Conservation (phyloP, 192 early-diverging fungal species). For the Piromyces finnis region DNA sequence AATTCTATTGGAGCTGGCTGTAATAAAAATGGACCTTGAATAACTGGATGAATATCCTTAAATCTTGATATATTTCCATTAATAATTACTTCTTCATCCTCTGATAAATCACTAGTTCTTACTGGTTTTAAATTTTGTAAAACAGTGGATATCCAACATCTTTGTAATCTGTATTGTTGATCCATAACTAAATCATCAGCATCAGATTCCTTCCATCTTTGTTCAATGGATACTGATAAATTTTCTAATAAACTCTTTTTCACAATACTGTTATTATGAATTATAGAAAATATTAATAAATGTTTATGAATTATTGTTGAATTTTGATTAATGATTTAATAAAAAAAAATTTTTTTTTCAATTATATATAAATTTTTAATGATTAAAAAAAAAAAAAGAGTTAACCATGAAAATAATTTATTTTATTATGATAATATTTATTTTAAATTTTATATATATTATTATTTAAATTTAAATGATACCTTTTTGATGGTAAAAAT, state of each 20-base stretch:
- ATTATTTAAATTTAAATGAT: conserved; percentile 3
- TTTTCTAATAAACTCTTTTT: not conserved
- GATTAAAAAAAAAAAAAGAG: no score
- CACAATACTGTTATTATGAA: not conserved
- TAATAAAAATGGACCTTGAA: conserved; percentile 30
- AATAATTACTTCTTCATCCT: not conserved
- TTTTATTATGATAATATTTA: no score
- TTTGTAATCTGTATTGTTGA: not conserved
- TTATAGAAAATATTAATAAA: not conserved
- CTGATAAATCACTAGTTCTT: not conserved
- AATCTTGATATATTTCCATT: not conserved
- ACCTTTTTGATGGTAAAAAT: conserved; percentile 48
- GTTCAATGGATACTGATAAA: not conserved
- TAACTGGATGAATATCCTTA: not conserved
- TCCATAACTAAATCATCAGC: not conserved
- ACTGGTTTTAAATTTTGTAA: not conserved
- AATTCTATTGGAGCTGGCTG: conserved; percentile 16
- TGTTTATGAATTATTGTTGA: no score
- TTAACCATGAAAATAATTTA: no score
- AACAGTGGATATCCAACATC: not conserved
- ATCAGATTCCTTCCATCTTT: not conserved
- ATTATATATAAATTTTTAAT: no score
- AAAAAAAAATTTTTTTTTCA: no score
- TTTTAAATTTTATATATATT: no score
- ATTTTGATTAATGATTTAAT: no score